A percentile compares a stretch with the other conserved stretches of the same genome.
Evolutionary conservation across 2,329 filamentous ascomycete species (phyloP).

Genomic region (Aureobasidium sp.): DNA sequence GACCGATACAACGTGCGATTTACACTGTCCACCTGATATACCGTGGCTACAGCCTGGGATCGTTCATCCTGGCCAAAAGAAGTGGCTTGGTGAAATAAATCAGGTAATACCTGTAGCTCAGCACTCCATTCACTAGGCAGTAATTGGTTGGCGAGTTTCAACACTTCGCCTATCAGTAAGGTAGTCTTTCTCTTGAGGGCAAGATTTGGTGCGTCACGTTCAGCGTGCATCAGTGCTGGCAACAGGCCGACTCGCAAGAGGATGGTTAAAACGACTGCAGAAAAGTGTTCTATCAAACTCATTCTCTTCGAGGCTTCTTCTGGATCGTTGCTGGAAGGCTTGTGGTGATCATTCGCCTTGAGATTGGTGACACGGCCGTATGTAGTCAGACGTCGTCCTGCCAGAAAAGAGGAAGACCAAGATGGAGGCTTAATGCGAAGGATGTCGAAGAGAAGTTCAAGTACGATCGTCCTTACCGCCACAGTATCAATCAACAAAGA

Average conservation of each 20-base stretch:
- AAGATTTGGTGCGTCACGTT: slow-evolving; percentile 60
- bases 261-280: slow-evolving; percentile 75
- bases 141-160: slow-evolving; percentile 81
- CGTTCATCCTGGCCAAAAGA: slow-evolving; percentile 64
- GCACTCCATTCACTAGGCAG: slow-evolving; percentile 76
- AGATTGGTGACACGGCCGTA: slow-evolving; percentile 91
- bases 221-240: slow-evolving; percentile 49
- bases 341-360: slow-evolving; percentile 53
- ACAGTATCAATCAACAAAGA: slow-evolving; percentile 54
- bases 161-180: slow-evolving; percentile 78
- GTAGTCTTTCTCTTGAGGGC: slow-evolving; percentile 81
- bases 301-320: slow-evolving; percentile 56
- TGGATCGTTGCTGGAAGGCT: slow-evolving; percentile 52
- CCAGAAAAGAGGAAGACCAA: slow-evolving; percentile 93
- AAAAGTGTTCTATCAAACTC: slow-evolving; percentile 91
- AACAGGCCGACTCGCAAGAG: slow-evolving; percentile 73
- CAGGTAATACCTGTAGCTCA: slow-evolving; percentile 78
- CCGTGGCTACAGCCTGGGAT: slow-evolving; percentile 77
- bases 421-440: slow-evolving; percentile 86
- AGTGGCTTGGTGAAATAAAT: slow-evolving; percentile 70
- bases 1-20: slow-evolving; percentile 87
- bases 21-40: slow-evolving; percentile 97
- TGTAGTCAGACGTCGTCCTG: slow-evolving; percentile 84
- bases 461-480: slow-evolving; percentile 62
- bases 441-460: slow-evolving; percentile 78